Evolutionary conservation across 2,329 filamentous ascomycete genomes (phyloP), one percentile per base, ranked within the genome.

Genomic region (Zymoseptoria passerinii): DNA sequence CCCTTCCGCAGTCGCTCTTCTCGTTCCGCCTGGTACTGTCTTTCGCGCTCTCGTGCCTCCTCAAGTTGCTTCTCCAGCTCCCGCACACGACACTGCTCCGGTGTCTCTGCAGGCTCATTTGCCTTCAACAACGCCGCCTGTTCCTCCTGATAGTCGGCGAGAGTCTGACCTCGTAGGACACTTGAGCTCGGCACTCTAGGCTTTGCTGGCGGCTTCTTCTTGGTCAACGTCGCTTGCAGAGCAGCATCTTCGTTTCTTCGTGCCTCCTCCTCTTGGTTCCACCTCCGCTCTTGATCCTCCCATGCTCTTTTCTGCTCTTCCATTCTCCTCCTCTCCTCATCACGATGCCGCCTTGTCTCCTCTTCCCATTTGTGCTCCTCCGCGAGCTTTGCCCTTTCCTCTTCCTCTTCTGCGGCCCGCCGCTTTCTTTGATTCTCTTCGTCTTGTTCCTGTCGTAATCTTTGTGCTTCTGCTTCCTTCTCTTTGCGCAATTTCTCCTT

Each of bases 91-190:
- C 80, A 82, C 62, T 79, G 83, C 71, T 92, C 83, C 2, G 77
- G 73, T 59, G 74, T 71, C 66, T 67, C 57, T 18, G 52, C 66
- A 69, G 58, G 67, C 65, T 56, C 73, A 68, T 61, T 78, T 68
- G 65, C 69, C 40, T 71, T 54, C 65, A 71, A 49, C 66, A 71
- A 57, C 53, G 64, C 67, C 8, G 68, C 72, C 70, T 88, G 84
- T 65, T 90, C 86, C 19, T 86, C 84, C 71, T 90, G 87, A 71
- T 96, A 95, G 70, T 96, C 88, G 69, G 89, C 92, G 54, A 95
- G 80, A 66, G 87, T 92, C 70, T 96, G 91, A 2, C 91, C 91
- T 60, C 86, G 87, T 20, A 96, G 78, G 61, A 86, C 83, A 44
- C 81, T 79, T 66, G 61, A 65, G 28, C 66, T 67, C 27, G 65